These are phyloP conservation scores for Fusarium tupiense DNA, from an alignment of 2,329 filamentous ascomycete genomes.

Conservation along the genomic window DNA sequence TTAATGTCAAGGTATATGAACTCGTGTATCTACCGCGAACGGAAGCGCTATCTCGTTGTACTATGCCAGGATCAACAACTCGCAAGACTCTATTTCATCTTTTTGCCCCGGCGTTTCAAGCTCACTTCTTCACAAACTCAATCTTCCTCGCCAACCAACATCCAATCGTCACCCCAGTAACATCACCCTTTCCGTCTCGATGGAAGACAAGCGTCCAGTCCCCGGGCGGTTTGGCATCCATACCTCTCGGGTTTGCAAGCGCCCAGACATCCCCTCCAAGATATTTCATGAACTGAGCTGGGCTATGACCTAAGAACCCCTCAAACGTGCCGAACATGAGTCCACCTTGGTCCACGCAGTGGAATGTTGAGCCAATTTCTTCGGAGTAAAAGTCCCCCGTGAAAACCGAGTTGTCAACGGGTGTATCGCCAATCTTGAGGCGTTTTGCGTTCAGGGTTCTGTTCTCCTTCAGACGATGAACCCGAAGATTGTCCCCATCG, in stretches of 20 bases:
- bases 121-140: conserved; percentile 16
- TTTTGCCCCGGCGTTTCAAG: neutral
- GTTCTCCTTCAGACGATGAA: conserved; percentile 26
- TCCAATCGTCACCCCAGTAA: conserved; percentile 10
- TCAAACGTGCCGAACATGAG: conserved; percentile 29
- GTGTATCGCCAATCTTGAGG: neutral
- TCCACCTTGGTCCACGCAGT: conserved; percentile 22
- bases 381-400: conserved; percentile 23
- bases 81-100: neutral
- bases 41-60: neutral
- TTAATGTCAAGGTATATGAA: neutral
- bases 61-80: neutral
- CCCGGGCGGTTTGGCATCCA: conserved; percentile 31
- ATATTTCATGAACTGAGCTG: conserved; percentile 26
- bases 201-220: conserved; percentile 28
- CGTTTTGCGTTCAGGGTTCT: conserved; percentile 13
- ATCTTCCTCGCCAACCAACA: conserved; percentile 26
- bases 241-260: conserved; percentile 22
- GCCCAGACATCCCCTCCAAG: conserved; percentile 20
- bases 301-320: conserved; percentile 19
- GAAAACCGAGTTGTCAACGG: neutral
- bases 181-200: neutral
- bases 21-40: neutral
- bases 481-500: conserved; percentile 4
- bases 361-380: conserved; percentile 23